Evolutionary conservation across 2,329 filamentous ascomycete genomes (phyloP), one percentile per base, ranked within the genome.

Genomic region (Colletotrichum incanum): DNA sequence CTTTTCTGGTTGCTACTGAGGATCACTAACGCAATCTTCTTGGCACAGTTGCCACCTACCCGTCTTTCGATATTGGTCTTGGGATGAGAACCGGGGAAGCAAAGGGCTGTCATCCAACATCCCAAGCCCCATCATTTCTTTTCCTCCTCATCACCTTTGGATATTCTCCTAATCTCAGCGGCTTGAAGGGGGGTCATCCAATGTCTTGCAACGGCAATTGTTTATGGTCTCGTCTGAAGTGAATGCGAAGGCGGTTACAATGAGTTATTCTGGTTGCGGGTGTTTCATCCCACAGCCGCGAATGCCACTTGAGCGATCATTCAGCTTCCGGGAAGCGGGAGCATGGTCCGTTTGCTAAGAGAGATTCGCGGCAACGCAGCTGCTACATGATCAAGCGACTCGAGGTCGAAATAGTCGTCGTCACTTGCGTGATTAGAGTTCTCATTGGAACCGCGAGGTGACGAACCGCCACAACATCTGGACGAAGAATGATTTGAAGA

Each of bases 181-280:
- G 12, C 31, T 41, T 23, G 41, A 43, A 31, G 28, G 50, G 31
- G 67, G 39, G 47, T 65, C 71, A 47, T 72, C 72, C 59, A 64
- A 68, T 68, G 41, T 73, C 55, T 60, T 65, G 63, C 65, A 45
- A 68, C 59, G 47, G 60, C 45, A 28, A 23, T 60, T 60, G 59
- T 43, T 26, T 56, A 64, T 56, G 45, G 54, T 41, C 54, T 49
- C 70, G 34, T 70, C 70, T 70, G 70, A 72, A 70, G 58, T 70
- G 37, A 49, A 20, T 65, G 59, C 60, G 66, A 64, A n/a, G 39
- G 52, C 45, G 14, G 64, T 49, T 41, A 65, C 43, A 54, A 39
- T 50, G 43, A 18, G 58, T 59, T 64, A 43, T 55, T 69, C 31
- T 55, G 45, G 52, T 11, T 37, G 37, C 43, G n/a, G 54, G 23